Conservation (phyloP, 202 grass and related monocot genomes). For the Setaria viridis region DNA sequence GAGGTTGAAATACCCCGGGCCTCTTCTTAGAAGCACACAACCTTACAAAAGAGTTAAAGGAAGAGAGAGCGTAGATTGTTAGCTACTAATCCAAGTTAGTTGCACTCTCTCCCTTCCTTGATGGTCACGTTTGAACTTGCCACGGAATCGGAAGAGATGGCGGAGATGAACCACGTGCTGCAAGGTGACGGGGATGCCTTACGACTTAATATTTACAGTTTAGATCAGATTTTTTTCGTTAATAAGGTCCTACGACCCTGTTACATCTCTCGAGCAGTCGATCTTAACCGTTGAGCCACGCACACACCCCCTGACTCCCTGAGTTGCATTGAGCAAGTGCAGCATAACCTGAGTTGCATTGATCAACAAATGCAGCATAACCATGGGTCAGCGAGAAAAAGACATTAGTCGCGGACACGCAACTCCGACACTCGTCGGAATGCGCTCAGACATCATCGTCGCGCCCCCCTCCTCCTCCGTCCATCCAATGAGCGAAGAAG, state of each 20-base stretch:
- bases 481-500: neutral
- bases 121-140: neutral
- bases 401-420: constrained; percentile 2
- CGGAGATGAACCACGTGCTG: too few relatives aligned
- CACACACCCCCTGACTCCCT: neutral
- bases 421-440: constrained; percentile 21
- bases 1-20: too few relatives aligned
- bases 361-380: neutral
- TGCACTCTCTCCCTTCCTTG: neutral
- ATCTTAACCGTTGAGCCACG: neutral
- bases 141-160: too few relatives aligned
- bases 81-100: neutral
- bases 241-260: too few relatives aligned
- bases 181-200: too few relatives aligned
- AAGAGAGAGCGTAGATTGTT: neutral
- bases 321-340: neutral
- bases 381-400: constrained; percentile 6
- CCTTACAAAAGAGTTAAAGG: neutral
- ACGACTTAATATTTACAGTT: too few relatives aligned
- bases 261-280: neutral
- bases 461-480: neutral
- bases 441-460: neutral
- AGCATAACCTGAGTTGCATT: too few relatives aligned
- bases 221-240: too few relatives aligned
- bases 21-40: too few relatives aligned